A percentile compares a stretch with the other conserved stretches of the same genome.
phyloP scores from a whole-genome alignment of 345 rosid genomes.

The Rubroshorea leprosula region DNA sequence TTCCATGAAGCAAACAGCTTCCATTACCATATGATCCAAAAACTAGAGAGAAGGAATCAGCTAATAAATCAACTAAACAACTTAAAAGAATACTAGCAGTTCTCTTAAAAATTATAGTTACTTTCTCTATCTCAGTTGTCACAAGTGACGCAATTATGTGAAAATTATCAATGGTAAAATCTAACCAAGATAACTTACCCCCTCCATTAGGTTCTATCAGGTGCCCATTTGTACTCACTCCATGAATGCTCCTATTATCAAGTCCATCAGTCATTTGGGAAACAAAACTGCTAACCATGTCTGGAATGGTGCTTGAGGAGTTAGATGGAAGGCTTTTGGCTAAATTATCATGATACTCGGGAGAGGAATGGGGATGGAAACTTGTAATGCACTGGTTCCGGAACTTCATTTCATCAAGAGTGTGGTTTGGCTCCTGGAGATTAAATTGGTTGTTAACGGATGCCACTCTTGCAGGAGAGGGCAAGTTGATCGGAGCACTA shows the following conservation, averaged over 20 bases:
- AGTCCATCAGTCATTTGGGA: slow-evolving; percentile 40
- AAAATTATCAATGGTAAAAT: too few species aligned
- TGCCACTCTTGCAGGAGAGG: slow-evolving; percentile 50
- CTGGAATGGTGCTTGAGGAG: slow-evolving; percentile 36
- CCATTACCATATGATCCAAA: slow-evolving; percentile 75
- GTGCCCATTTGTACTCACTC: slow-evolving; percentile 45
- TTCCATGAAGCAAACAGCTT: slow-evolving; percentile 48
- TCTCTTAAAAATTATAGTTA: neutral
- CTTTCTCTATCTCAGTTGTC: too few species aligned
- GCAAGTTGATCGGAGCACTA: slow-evolving; percentile 60
- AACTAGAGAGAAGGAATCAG: slow-evolving; percentile 24
- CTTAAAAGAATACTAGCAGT: neutral
- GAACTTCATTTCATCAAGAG: slow-evolving; percentile 47
- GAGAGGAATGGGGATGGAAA: slow-evolving; percentile 71
- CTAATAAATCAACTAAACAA: slow-evolving; percentile 6
- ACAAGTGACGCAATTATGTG: too few species aligned
- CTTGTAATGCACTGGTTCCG: slow-evolving; percentile 43
- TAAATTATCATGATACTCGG: slow-evolving; percentile 62
- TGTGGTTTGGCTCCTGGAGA: slow-evolving; percentile 42
- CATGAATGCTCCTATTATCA: too few species aligned
- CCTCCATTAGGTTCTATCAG: slow-evolving; percentile 44
- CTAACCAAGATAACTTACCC: too few species aligned
- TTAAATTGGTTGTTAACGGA: slow-evolving; percentile 53
- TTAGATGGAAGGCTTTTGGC: slow-evolving; percentile 47
- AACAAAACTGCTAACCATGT: slow-evolving; percentile 37